Evolutionary conservation across 2,329 filamentous ascomycete species (phyloP).

Genomic region (Aschersonia sp.): DNA sequence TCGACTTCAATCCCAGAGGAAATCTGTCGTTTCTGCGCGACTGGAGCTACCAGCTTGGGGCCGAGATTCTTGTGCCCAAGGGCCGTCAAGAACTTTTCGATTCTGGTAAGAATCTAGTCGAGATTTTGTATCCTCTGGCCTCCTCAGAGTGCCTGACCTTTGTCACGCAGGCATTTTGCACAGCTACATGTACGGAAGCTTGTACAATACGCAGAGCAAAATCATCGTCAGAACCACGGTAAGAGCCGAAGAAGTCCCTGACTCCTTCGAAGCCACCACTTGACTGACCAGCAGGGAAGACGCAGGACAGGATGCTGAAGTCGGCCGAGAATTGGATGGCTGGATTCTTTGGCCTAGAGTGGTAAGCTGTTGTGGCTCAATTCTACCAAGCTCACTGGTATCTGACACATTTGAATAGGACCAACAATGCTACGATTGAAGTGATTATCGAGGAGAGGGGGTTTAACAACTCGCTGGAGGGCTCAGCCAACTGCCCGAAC

Average conservation of each 20-base stretch:
- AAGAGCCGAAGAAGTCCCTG: neutral
- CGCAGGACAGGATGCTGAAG: slow-evolving; percentile 65
- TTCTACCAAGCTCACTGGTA: neutral
- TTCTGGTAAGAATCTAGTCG: slow-evolving; percentile 23
- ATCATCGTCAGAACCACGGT: slow-evolving; percentile 58
- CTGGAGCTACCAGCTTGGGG: slow-evolving; percentile 56
- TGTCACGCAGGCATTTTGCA: slow-evolving; percentile 41
- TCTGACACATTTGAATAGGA: slow-evolving; percentile 20
- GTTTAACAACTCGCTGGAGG: slow-evolving; percentile 59
- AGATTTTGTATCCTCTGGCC: neutral
- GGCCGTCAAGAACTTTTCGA: slow-evolving; percentile 62
- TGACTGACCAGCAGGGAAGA: slow-evolving; percentile 20
- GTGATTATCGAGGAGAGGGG: slow-evolving; percentile 49
- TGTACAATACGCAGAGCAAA: slow-evolving; percentile 60
- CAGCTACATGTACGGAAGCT: slow-evolving; percentile 55
- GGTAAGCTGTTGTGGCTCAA: slow-evolving; percentile 20
- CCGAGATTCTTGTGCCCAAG: slow-evolving; percentile 57
- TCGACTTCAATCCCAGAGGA: slow-evolving; percentile 40
- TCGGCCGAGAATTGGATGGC: slow-evolving; percentile 66
- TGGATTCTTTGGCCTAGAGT: slow-evolving; percentile 65
- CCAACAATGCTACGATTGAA: slow-evolving; percentile 56
- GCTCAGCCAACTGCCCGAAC: slow-evolving; percentile 53
- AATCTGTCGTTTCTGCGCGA: slow-evolving; percentile 49
- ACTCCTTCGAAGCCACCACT: neutral
- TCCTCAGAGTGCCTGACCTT: neutral